Conservation (phyloP, 768 basidiomycete genomes). For the Favolaschia claudopus region DNA sequence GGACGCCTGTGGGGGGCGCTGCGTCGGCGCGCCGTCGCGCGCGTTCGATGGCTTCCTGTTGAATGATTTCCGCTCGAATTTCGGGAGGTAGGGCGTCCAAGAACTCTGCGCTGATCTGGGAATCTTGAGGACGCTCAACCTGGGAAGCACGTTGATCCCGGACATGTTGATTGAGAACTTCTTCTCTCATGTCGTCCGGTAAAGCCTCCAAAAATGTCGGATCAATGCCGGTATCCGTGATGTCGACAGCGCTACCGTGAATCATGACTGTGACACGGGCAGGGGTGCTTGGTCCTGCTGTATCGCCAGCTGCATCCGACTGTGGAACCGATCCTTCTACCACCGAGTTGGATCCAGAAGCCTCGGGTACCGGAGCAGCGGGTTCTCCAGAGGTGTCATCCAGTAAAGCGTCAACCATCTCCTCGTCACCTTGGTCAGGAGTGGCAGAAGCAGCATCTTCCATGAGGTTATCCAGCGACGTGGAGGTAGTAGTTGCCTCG, state of each 20-base stretch:
- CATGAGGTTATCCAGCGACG: slow-evolving; percentile 41
- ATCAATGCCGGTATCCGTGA: slow-evolving; percentile 98
- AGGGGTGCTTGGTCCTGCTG: slow-evolving; percentile 35
- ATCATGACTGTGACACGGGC: slow-evolving; percentile 88
- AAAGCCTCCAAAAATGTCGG: slow-evolving; percentile 97
- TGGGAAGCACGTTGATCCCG: slow-evolving; percentile 87
- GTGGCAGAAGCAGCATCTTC: slow-evolving; percentile 36
- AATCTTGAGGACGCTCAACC: slow-evolving; percentile 77
- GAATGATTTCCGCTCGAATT: slow-evolving; percentile 95
- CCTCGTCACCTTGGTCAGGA: slow-evolving; percentile 51
- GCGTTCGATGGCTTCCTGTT: slow-evolving; percentile 90
- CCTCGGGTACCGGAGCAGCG: slow-evolving; percentile 36
- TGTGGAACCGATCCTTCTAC: slow-evolving; percentile 19
- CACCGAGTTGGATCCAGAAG: slow-evolving; percentile 60
- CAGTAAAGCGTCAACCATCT: slow-evolving; percentile 62
- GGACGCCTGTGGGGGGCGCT: slow-evolving; percentile 48
- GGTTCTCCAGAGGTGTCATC: slow-evolving; percentile 30
- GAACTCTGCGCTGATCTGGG: slow-evolving; percentile 94
- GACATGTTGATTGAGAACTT: slow-evolving; percentile 96
- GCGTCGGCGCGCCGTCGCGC: slow-evolving; percentile 58
- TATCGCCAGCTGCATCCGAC: slow-evolving; percentile 28
- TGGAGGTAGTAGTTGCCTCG: neutral
- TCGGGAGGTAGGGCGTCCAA: slow-evolving; percentile 95
- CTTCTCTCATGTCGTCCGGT: slow-evolving; percentile 98
- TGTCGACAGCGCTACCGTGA: slow-evolving; percentile 92